Evolutionary conservation across 139 green algal genomes (phyloP).

Genomic region (Asterochloris erici): DNA sequence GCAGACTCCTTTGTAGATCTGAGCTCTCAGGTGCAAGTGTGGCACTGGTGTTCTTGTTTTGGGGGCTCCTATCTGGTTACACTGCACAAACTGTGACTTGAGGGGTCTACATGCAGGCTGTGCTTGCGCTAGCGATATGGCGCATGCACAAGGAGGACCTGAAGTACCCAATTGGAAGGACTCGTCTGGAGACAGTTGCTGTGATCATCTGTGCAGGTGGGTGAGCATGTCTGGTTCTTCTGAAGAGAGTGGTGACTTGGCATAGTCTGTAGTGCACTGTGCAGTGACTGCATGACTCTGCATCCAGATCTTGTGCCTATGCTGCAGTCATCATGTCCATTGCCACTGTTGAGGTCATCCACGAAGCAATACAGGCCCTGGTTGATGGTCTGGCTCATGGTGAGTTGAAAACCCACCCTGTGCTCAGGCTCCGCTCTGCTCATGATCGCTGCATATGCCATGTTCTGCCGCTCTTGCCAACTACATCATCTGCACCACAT

Average conservation of each 20-base stretch:
- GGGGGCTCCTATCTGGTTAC: neutral
- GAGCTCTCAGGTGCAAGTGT: slow-evolving; percentile 21
- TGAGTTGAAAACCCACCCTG: neutral
- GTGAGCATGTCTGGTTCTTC: too few species aligned
- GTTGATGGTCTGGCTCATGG: slow-evolving; percentile 25
- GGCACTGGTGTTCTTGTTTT: neutral
- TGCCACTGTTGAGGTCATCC: slow-evolving; percentile 53
- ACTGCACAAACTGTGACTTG: neutral
- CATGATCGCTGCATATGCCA: neutral
- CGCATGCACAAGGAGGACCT: slow-evolving; percentile 34
- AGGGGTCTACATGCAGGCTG: slow-evolving; percentile 32
- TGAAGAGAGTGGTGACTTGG: too few species aligned
- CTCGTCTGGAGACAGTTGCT: slow-evolving; percentile 64
- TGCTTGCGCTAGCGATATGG: slow-evolving; percentile 56
- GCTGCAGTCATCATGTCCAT: slow-evolving; percentile 60
- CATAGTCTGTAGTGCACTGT: too few species aligned
- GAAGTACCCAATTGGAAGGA: slow-evolving; percentile 61
- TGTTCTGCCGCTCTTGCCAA: neutral
- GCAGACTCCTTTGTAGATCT: slow-evolving; percentile 71
- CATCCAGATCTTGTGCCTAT: too few species aligned
- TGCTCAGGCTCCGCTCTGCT: neutral
- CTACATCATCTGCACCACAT: neutral
- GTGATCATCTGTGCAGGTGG: slow-evolving; percentile 34
- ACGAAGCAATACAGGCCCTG: slow-evolving; percentile 24
- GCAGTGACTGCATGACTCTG: too few species aligned